Evolutionary conservation across 2,329 filamentous ascomycete species (phyloP).

Genomic region (Didymella pinodella): DNA sequence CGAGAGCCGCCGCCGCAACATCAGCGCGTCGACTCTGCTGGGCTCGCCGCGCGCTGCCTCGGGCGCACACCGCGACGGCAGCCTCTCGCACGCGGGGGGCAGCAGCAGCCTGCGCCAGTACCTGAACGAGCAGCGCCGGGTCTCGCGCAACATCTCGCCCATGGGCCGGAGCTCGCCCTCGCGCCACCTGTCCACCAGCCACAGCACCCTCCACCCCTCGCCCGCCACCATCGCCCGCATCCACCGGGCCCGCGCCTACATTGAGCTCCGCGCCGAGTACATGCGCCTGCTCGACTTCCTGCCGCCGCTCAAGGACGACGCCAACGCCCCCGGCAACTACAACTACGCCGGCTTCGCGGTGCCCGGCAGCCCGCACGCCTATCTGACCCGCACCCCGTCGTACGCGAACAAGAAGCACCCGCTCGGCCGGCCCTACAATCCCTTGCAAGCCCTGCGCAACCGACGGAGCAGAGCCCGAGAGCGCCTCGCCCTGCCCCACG

Average conservation of each 20-base stretch:
- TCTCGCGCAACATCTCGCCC: constrained; percentile 69
- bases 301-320: constrained; percentile 70
- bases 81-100: constrained; percentile 52
- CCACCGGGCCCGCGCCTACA: constrained; percentile 82
- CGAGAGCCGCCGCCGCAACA: constrained; percentile 74
- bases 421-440: constrained; percentile 83
- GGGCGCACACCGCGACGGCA: constrained; percentile 52
- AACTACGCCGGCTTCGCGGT: constrained; percentile 50
- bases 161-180: constrained; percentile 53
- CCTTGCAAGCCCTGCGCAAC: constrained; percentile 90
- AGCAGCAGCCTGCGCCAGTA: constrained; percentile 71
- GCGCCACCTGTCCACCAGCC: constrained; percentile 40
- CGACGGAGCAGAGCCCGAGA: constrained; percentile 83
- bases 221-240: constrained; percentile 81
- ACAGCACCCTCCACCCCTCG: constrained; percentile 67
- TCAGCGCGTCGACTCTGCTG: constrained; percentile 65
- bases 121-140: constrained; percentile 73
- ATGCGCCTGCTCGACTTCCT: constrained; percentile 79
- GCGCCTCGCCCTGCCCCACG: constrained; percentile 75
- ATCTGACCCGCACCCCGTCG: constrained; percentile 50
- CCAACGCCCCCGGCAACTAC: constrained; percentile 53
- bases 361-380: constrained; percentile 52
- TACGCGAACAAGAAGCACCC: constrained; percentile 48
- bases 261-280: constrained; percentile 88
- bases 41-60: constrained; percentile 57